Evolutionary conservation across 2,329 filamentous ascomycete species (phyloP).

Genomic region (Chalaropsis ovoidea): DNA sequence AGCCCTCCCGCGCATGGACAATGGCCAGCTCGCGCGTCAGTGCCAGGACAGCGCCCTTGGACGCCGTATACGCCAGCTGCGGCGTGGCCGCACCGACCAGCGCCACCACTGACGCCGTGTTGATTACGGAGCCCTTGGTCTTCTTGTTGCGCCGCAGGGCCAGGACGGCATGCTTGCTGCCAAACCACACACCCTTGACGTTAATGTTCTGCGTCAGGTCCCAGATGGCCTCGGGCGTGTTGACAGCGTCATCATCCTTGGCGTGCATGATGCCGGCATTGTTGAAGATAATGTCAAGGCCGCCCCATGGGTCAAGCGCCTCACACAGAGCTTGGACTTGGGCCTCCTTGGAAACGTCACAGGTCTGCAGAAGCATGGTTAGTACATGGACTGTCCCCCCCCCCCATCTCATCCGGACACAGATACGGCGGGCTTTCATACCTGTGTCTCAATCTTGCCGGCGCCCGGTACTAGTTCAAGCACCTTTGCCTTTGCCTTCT

Average conservation of each 20-base stretch:
- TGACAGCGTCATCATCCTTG: slow-evolving; percentile 65
- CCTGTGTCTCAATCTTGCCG: slow-evolving; percentile 49
- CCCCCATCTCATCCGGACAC: too few relatives aligned
- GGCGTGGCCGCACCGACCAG: slow-evolving; percentile 79
- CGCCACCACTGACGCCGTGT: slow-evolving; percentile 82
- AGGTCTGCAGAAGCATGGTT: slow-evolving; percentile 27
- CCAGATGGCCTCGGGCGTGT: slow-evolving; percentile 85
- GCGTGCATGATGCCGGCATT: slow-evolving; percentile 96
- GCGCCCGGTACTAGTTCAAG: slow-evolving; percentile 58
- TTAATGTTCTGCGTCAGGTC: slow-evolving; percentile 89
- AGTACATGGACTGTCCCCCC: background rate
- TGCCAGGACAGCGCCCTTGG: slow-evolving; percentile 84
- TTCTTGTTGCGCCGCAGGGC: slow-evolving; percentile 70
- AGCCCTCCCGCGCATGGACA: slow-evolving; percentile 80
- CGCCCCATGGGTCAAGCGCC: slow-evolving; percentile 70
- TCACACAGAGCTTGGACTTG: slow-evolving; percentile 68
- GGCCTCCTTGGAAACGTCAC: slow-evolving; percentile 78
- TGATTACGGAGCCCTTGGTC: slow-evolving; percentile 72
- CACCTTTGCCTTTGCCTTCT: slow-evolving; percentile 65
- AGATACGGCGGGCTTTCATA: slow-evolving; percentile 29
- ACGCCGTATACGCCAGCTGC: slow-evolving; percentile 85
- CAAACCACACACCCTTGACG: slow-evolving; percentile 97
- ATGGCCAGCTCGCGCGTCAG: slow-evolving; percentile 85
- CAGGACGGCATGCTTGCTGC: slow-evolving; percentile 81
- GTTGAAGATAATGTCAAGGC: slow-evolving; percentile 89